phyloP scores from a whole-genome alignment of 2,329 filamentous ascomycete genomes.

The Curvularia sp. region DNA sequence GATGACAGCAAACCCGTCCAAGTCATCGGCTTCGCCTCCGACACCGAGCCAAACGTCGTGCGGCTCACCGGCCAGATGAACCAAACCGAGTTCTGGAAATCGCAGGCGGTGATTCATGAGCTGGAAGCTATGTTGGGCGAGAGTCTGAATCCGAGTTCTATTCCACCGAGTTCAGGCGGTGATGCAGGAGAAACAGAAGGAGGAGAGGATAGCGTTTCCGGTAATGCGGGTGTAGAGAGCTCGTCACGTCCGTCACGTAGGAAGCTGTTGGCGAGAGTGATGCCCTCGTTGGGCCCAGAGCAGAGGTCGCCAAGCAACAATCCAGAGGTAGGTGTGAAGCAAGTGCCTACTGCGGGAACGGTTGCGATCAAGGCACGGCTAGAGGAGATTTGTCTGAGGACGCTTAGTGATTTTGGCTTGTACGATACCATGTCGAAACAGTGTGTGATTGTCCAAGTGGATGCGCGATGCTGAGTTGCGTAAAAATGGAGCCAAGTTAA shows the following conservation, averaged over 20 bases:
- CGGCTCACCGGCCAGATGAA: slow-evolving; percentile 52
- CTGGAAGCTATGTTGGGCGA: slow-evolving; percentile 46
- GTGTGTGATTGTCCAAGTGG: slow-evolving; percentile 42
- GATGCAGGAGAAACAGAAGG: neutral
- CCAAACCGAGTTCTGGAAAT: slow-evolving; percentile 54
- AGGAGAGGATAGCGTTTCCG: too few relatives aligned
- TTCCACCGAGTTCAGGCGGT: slow-evolving; percentile 15
- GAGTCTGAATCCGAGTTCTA: slow-evolving; percentile 36
- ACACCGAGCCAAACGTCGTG: slow-evolving; percentile 51
- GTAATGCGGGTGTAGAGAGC: neutral
- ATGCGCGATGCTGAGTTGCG: slow-evolving; percentile 38
- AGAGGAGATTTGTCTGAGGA: slow-evolving; percentile 45
- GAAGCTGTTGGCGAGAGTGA: slow-evolving; percentile 34
- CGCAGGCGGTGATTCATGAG: slow-evolving; percentile 51
- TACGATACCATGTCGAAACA: slow-evolving; percentile 47
- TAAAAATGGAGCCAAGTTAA: neutral
- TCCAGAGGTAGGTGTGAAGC: slow-evolving; percentile 30
- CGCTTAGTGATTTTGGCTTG: slow-evolving; percentile 45
- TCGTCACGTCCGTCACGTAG: slow-evolving; percentile 20
- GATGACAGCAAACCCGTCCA: slow-evolving; percentile 34
- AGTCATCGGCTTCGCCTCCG: slow-evolving; percentile 51
- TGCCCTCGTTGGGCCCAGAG: slow-evolving; percentile 31
- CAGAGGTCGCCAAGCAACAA: slow-evolving; percentile 26
- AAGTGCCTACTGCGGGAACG: slow-evolving; percentile 10
- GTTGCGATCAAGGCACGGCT: slow-evolving; percentile 39